phyloP scores from a whole-genome alignment of 495 filamentous ascomycete genomes.

The Penicillium cosmopolitanum region DNA sequence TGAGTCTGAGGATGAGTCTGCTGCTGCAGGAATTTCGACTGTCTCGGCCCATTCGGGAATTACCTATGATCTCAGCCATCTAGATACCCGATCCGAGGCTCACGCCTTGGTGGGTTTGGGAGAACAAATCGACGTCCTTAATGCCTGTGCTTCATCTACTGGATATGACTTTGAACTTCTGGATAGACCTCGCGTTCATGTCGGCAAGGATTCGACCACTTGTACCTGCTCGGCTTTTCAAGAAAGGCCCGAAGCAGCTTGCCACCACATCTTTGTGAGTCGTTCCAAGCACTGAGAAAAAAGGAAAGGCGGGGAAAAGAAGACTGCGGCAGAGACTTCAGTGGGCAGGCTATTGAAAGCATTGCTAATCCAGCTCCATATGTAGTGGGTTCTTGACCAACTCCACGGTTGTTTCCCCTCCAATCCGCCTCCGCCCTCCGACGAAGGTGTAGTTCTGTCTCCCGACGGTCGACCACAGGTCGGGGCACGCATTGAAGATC shows the following conservation, averaged over 20 bases:
- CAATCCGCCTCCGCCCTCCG: constrained; percentile 28
- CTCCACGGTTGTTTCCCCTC: constrained; percentile 41
- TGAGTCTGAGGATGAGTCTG: constrained; percentile 21
- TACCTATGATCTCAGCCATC: constrained; percentile 43
- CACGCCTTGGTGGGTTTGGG: constrained; percentile 42
- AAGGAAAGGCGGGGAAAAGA: neutral
- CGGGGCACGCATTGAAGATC: constrained; percentile 39
- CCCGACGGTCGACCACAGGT: constrained; percentile 39
- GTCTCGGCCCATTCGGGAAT: constrained; percentile 43
- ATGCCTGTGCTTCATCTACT: constrained; percentile 32
- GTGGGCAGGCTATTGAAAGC: neutral
- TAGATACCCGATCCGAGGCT: constrained; percentile 41
- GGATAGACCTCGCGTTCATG: constrained; percentile 38
- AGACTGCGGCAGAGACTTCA: neutral
- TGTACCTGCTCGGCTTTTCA: constrained; percentile 46
- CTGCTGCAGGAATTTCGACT: constrained; percentile 24
- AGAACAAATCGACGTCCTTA: constrained; percentile 40
- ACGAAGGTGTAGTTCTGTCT: constrained; percentile 32
- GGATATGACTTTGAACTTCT: constrained; percentile 44
- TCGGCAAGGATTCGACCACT: constrained; percentile 31
- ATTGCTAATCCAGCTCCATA: neutral
- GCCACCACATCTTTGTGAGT: constrained; percentile 53
- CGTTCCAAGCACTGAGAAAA: neutral
- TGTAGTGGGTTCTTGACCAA: constrained; percentile 52
- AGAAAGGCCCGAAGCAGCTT: constrained; percentile 37